Evolutionary conservation across 495 filamentous ascomycete species (phyloP).

Genomic region (Penicillium pulvis): DNA sequence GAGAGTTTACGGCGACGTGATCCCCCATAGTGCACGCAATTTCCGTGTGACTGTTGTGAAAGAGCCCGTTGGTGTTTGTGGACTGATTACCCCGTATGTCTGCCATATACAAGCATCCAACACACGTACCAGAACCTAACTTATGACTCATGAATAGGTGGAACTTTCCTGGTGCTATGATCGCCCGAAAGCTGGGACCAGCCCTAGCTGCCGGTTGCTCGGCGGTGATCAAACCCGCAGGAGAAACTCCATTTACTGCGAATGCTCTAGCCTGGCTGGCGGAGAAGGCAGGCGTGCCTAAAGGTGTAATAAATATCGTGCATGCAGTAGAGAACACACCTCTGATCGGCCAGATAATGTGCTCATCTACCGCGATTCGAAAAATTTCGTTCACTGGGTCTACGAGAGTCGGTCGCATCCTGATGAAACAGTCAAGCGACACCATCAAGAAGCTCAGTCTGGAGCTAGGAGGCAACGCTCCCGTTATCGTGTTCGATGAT

Average conservation of each 20-base stretch:
- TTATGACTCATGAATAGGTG: no score
- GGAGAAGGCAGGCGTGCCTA: conserved; percentile 51
- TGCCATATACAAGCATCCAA: no score
- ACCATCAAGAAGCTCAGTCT: conserved; percentile 55
- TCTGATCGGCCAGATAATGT: conserved; percentile 41
- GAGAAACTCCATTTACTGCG: conserved; percentile 50
- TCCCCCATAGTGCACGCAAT: conserved; percentile 46
- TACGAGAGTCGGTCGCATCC: conserved; percentile 49
- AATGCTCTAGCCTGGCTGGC: conserved; percentile 49
- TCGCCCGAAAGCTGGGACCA: conserved; percentile 74
- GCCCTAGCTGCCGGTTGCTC: conserved; percentile 57
- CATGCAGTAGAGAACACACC: conserved; percentile 47
- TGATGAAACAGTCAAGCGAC: conserved; percentile 50
- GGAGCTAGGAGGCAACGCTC: conserved; percentile 57
- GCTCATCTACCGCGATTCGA: no score
- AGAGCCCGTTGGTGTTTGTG: conserved; percentile 41
- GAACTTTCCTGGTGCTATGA: conserved; percentile 88
- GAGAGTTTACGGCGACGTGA: conserved; percentile 69
- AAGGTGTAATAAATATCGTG: conserved; percentile 52
- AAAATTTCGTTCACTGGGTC: conserved; percentile 58
- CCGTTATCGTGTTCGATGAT: conserved; percentile 58
- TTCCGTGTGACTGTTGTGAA: conserved; percentile 27
- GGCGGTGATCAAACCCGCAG: conserved; percentile 51
- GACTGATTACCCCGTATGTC: no score
- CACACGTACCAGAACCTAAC: no score